A percentile compares a stretch with the other conserved stretches of the same genome.
Conservation (phyloP, 148 eudicot species). For the Chenopodium quinoa region DNA sequence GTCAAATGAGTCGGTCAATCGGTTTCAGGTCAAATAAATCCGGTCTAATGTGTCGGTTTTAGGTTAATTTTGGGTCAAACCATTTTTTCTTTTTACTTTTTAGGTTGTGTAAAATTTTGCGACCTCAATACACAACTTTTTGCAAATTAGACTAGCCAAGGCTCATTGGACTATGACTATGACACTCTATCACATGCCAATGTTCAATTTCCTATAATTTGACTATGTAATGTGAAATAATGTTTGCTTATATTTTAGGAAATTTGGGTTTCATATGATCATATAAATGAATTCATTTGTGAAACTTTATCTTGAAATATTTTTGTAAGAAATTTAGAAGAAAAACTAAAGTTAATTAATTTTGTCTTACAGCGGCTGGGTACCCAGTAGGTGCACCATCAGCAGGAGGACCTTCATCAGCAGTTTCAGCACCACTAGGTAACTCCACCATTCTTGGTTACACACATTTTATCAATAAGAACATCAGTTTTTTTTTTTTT, state of each 20-base stretch:
- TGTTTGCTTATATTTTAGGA: too few species aligned
- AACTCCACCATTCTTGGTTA: neutral
- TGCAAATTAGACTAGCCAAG: too few species aligned
- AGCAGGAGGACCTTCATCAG: conserved; percentile 28
- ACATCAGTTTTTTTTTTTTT: too few species aligned
- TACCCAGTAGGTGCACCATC: conserved; percentile 23
- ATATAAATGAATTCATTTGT: neutral
- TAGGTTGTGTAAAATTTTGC: neutral
- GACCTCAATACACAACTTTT: too few species aligned
- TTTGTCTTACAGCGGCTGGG: conserved; percentile 11
- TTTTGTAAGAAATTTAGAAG: neutral
- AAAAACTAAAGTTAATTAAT: neutral
- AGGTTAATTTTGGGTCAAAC: neutral
- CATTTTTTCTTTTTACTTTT: neutral
- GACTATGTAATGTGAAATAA: too few species aligned
- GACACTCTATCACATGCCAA: too few species aligned
- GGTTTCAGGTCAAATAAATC: neutral
- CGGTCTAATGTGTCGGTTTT: neutral
- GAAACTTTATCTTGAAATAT: too few species aligned
- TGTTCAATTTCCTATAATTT: too few species aligned
- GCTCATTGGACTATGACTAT: too few species aligned
- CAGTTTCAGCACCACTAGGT: neutral
- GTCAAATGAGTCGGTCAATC: neutral
- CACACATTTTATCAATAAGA: too few species aligned
- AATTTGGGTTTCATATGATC: too few species aligned